Base-by-base conservation (phyloP, 345 rosid genomes). In the Hibiscus mutabilis region DNA sequence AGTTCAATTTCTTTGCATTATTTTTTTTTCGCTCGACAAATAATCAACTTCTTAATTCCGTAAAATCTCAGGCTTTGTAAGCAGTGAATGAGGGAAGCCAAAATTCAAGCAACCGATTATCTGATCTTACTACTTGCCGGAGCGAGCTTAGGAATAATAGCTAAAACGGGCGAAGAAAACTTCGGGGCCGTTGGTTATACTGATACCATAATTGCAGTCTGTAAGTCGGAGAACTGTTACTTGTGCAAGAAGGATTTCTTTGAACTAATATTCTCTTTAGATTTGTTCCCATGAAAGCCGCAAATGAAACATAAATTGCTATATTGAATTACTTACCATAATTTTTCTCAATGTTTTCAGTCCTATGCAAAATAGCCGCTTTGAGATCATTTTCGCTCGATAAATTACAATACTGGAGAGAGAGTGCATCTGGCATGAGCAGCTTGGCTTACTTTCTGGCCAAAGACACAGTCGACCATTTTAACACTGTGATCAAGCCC, bases 321-420 rank as follows among this genome's bases (percentile, higher is more conserved):
- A 5, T 66, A 29, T 69, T 3, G 21, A 6, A 13, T 69, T 16
- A 58, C 40, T 51, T 29, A 60, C 52, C 52, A 25, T 24, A 65
- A 42, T 13, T 60, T 62, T 7, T 68, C 24, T 63, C 53, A 37
- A 69, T 71, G 18, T 55, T 84, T 79, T 53, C 90, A 95, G 99
- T 97, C 62, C 97, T 95, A 19, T 88, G 97, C 87, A 85, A 92
- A 79, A 90, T 95, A 70, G 83, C 99, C 6, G 96, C 97, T 58
- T 80, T 95, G 85, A 85, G 99, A 80, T 81, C 99, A 5, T 89
- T 92, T 78, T 87, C 99, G 60, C 86, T 84, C 37, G 97, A 92
- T 66, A 95, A 92, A 79, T 78, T 95, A 74, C 97, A 95, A 73
- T 84, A 91, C 79, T 90, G 97, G 99, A 85, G 99, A 76, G 99